phyloP scores from a whole-genome alignment of 371 early-diverging fungal genomes.

The Rhizopus arrhizus region DNA sequence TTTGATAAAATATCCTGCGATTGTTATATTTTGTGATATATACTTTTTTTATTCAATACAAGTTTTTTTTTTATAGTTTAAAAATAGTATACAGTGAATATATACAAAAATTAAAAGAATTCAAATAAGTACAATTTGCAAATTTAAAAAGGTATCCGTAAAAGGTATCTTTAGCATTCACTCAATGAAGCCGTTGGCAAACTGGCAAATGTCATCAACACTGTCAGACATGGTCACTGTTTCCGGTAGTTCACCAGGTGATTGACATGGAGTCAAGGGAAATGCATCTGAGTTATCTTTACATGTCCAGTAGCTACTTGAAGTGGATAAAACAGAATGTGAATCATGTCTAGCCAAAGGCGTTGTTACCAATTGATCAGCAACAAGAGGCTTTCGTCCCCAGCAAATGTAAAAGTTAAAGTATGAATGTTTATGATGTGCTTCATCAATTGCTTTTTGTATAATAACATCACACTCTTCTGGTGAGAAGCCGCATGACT shows the following conservation, averaged over 20 bases:
- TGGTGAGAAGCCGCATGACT: constrained; percentile 8
- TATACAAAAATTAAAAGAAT: too few species aligned
- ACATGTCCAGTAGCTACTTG: neutral
- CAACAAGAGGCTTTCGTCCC: constrained; percentile 40
- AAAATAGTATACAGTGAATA: too few species aligned
- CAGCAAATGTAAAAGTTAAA: constrained; percentile 41
- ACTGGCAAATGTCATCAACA: constrained; percentile 1
- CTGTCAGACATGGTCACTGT: constrained; percentile 1
- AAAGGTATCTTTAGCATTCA: neutral
- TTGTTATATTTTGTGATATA: too few species aligned
- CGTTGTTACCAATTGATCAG: neutral
- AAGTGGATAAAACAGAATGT: neutral
- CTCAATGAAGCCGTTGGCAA: neutral
- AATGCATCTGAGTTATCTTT: neutral
- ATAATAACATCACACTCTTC: constrained; percentile 16
- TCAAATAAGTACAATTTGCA: too few species aligned
- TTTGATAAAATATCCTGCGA: too few species aligned
- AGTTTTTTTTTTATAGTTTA: too few species aligned
- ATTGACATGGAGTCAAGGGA: neutral
- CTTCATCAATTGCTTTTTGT: constrained; percentile 28
- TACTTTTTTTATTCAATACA: too few species aligned
- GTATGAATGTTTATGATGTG: constrained; percentile 24
- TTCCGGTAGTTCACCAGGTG: neutral
- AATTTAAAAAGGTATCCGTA: too few species aligned
- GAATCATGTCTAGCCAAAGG: constrained; percentile 5